Base-by-base conservation (phyloP, 495 filamentous ascomycete genomes). In the Trypethelium eluteriae region DNA sequence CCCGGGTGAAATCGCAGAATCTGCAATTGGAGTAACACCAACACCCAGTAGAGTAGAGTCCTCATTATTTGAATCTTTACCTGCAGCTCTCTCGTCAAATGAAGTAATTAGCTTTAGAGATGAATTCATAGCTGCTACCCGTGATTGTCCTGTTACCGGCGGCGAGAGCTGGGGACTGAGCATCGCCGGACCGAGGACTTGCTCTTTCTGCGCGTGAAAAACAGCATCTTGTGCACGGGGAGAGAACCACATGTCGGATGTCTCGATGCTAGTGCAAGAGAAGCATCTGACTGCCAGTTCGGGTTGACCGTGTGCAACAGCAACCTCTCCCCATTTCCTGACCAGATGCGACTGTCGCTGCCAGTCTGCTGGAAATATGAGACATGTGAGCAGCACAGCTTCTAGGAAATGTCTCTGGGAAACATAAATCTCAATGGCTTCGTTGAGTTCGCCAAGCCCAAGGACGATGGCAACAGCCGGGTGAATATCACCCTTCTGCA, bases 341-440 rank as follows among this genome's bases (percentile, higher is more conserved):
- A 98, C 86, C 53, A 98, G 82, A 70, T 89, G 86, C 50, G 89
- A 88, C 74, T 94, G 90, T 39, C 92, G 86, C 72, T 93, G 89
- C 95, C 94, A 98, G 63, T 96, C 92, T 1, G 70, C 62, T 64
- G 77, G 74, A 71, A 74, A 76, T 39, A 89, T 81, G 12, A 92
- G 81, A 73, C 88, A 93, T 9, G 88, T 88, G 69, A 95, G 81
- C 16, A 94, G 80, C 44, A 94, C 81, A 49, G 91, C 94, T 78
- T 96, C 96, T 90, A 98, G 89, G 75, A 87, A 95, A 76, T 85
- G 85, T 72, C 88, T 91, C 67, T 91, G 91, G 25, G 93, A 96
- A 41, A 97, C 86, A 74, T 98, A 98, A 41, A 98, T 89, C 74
- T 98, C 94, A 68, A 98, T 89, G 0, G 95, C 94, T 75, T 98